A percentile compares a stretch with the other conserved stretches of the same genome.
These are phyloP conservation scores for Capsicum chinense DNA, from an alignment of 257 asterid species.

Conservation along the genomic window DNA sequence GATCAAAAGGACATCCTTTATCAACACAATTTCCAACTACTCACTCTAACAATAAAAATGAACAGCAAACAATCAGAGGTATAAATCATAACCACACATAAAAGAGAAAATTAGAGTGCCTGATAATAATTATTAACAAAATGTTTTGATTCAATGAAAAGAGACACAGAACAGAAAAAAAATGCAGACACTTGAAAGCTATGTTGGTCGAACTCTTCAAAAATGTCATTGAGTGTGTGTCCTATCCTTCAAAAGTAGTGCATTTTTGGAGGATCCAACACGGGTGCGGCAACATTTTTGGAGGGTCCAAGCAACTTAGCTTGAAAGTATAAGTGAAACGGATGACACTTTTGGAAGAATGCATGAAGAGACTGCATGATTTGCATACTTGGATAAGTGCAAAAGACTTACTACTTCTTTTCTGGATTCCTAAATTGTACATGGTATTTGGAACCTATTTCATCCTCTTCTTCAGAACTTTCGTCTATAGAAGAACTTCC, in stretches of 20 bases:
- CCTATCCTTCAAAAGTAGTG: no score
- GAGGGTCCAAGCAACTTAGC: no score
- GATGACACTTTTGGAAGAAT: slow-evolving; percentile 17
- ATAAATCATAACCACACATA: not conserved
- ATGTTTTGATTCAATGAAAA: not conserved
- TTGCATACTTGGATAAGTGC: slow-evolving; percentile 6
- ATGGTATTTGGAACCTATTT: slow-evolving; percentile 42
- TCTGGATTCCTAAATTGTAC: slow-evolving; percentile 46
- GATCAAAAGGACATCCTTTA: not conserved
- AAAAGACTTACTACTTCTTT: slow-evolving; percentile 47
- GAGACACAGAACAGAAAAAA: not conserved
- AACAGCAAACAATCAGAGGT: slow-evolving; percentile 10
- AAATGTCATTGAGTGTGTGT: no score
- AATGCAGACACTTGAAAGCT: not conserved
- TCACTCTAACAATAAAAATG: not conserved
- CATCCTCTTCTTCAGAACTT: slow-evolving; percentile 58
- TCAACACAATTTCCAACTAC: slow-evolving; percentile 10
- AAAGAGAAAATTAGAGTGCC: not conserved
- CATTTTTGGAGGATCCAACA: no score
- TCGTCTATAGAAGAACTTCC: slow-evolving; percentile 44
- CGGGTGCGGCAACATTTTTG: no score
- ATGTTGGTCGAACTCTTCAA: no score
- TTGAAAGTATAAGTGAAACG: not conserved
- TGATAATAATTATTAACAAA: not conserved
- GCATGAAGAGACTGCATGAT: slow-evolving; percentile 12